Evolutionary conservation across 2,329 filamentous ascomycete species (phyloP).

Genomic region (Pleomassaria siparia): DNA sequence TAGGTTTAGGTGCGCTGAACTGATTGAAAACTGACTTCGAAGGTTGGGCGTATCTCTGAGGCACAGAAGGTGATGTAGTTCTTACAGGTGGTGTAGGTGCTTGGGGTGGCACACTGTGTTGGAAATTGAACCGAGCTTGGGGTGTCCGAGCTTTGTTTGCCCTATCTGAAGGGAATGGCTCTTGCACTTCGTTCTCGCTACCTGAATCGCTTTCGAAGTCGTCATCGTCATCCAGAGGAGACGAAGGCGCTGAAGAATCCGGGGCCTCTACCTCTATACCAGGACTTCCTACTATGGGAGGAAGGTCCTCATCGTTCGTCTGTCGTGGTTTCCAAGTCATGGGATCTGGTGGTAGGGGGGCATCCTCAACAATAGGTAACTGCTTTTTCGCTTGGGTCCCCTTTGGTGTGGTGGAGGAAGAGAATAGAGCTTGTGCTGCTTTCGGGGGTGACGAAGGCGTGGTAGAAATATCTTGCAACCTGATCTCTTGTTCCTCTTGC

Average conservation of each 20-base stretch:
- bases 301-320: conserved; percentile 41
- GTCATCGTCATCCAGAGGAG: conserved; percentile 31
- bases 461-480: conserved; percentile 39
- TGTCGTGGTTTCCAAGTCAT: conserved; percentile 33
- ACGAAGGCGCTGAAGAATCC: conserved; percentile 36
- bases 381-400: conserved; percentile 22
- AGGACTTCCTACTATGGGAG: conserved; percentile 52
- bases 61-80: neutral
- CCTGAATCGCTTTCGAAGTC: conserved; percentile 49
- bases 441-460: conserved; percentile 36
- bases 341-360: conserved; percentile 43
- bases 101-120: conserved; percentile 30
- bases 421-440: conserved; percentile 12
- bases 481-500: conserved; percentile 34
- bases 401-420: conserved; percentile 14
- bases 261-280: conserved; percentile 46
- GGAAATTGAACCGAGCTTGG: conserved; percentile 17
- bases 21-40: too few species aligned
- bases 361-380: conserved; percentile 31
- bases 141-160: conserved; percentile 18
- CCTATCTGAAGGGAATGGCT: conserved; percentile 22
- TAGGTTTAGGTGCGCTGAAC: neutral
- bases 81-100: conserved; percentile 35
- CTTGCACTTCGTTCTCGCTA: conserved; percentile 19
- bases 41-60: conserved; percentile 6